Conservation (phyloP, 306 rosid genomes). For the Dalbergia cochinchinensis region DNA sequence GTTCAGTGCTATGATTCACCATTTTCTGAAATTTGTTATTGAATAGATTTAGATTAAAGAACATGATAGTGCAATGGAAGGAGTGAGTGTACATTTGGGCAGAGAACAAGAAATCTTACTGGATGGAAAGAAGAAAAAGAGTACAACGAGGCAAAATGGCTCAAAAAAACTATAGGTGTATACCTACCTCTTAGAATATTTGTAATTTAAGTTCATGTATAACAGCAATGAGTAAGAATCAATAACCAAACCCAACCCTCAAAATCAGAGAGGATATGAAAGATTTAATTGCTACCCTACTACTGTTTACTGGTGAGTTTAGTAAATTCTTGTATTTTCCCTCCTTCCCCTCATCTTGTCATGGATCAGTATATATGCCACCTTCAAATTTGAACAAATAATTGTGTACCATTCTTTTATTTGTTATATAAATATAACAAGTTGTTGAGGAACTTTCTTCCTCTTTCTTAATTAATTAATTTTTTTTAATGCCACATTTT, state of each 20-base stretch:
- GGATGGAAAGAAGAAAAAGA: background rate
- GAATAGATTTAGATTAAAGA: background rate
- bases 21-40: constrained; percentile 30
- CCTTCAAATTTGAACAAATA: constrained; percentile 24
- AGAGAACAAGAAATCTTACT: constrained; percentile 4
- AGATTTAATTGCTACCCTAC: too few relatives aligned
- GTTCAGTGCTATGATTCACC: constrained; percentile 21
- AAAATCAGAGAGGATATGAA: constrained; percentile 26
- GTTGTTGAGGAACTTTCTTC: constrained; percentile 24
- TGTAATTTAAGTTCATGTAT: constrained; percentile 29
- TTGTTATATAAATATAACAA: background rate
- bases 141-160: background rate
- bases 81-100: background rate
- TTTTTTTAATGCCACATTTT: constrained; percentile 29
- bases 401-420: constrained; percentile 25
- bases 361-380: constrained; percentile 33
- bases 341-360: constrained; percentile 32
- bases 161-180: constrained; percentile 13
- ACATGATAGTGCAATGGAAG: constrained; percentile 19
- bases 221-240: constrained; percentile 25
- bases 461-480: background rate
- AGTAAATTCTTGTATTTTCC: constrained; percentile 6
- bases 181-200: constrained; percentile 18
- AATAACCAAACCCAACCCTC: constrained; percentile 31
- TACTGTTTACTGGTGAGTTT: background rate